These are phyloP conservation scores for Fusarium solani-melongenae DNA, from an alignment of 2,329 filamentous ascomycete genomes.

Conservation along the genomic window DNA sequence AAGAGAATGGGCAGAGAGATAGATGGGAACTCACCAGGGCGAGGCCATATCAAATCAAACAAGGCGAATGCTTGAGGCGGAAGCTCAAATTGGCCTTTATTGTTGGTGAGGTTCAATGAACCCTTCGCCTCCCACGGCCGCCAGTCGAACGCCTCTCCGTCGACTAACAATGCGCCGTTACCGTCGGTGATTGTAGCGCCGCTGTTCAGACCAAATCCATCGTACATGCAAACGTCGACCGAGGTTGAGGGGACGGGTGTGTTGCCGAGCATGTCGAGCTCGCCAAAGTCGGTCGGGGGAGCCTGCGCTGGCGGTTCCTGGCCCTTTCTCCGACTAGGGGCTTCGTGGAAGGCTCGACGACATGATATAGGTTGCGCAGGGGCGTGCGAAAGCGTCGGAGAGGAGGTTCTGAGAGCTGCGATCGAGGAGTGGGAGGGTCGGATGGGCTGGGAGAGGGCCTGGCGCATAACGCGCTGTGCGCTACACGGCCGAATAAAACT, in stretches of 20 bases:
- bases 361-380: not conserved
- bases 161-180: constrained; percentile 80
- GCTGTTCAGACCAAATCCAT: constrained; percentile 89
- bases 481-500: constrained; percentile 32
- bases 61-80: constrained; percentile 77
- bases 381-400: not conserved
- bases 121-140: constrained; percentile 75
- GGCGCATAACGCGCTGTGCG: constrained; percentile 35
- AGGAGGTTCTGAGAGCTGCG: constrained; percentile 19
- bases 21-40: constrained; percentile 74
- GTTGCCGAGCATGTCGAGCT: constrained; percentile 82
- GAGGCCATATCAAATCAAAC: constrained; percentile 83
- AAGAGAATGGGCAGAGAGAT: not conserved
- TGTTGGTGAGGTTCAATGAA: constrained; percentile 70
- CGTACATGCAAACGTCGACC: constrained; percentile 82
- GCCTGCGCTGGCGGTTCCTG: constrained; percentile 45
- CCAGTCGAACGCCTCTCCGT: constrained; percentile 91
- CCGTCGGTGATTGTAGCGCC: constrained; percentile 77
- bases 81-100: constrained; percentile 85
- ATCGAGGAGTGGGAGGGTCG: constrained; percentile 22
- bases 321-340: constrained; percentile 27
- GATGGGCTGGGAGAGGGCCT: constrained; percentile 25
- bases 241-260: constrained; percentile 82
- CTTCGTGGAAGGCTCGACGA: constrained; percentile 36
- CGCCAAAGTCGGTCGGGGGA: constrained; percentile 71